Base-by-base conservation (phyloP, 139 green algal species). In the Zygnema cylindricum region DNA sequence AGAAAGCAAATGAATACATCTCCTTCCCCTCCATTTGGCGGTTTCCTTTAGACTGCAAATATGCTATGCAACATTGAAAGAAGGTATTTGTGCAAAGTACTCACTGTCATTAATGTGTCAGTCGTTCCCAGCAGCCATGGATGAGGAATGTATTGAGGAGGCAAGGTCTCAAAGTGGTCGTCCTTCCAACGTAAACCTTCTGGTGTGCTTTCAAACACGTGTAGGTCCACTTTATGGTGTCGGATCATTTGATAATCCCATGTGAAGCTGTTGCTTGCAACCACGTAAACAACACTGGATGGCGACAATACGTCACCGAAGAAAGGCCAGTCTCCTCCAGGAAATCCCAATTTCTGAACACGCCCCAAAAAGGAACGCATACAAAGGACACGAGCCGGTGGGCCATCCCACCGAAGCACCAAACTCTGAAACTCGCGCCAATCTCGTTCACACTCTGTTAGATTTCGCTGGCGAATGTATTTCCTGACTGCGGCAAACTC, bases 131-230 rank as follows among this genome's bases (percentile, higher is more conserved):
- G 40, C 23, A 87, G 23, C 81, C 81, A 87, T n/a, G 81, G 42
- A 40, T 87, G 81, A 69, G 76, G 81, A n/a, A 69, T 55, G 35
- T 40, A 87, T 1, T 42, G 76, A 38, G 43, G 36, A 30, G 81
- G 81, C 0, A 87, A 69, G 30, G 76, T 78, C 36, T 87, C 81
- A 39, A 78, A 63, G 57, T 81, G 75, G 1, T 77, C 42, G 2
- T 40, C 40, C 0, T 78, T 38, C 81, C 81, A 87, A 42, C 43
- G 41, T n/a, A 87, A 30, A 3, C 42, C 81, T 40, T 77, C 40
- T 0, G 83, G 83, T 54, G 83, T 88, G 83, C 69, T 82, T 36
- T 88, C 83, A 54, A 88, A 88, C 49, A 69, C 36, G 69, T 88
- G 83, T 33, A 88, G 40, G n/a, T 41, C 57, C 57, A 69, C 49